Evolutionary conservation across 1,284 basidiomycete species (phyloP).

Genomic region (Sanguinoderma infundibulare): DNA sequence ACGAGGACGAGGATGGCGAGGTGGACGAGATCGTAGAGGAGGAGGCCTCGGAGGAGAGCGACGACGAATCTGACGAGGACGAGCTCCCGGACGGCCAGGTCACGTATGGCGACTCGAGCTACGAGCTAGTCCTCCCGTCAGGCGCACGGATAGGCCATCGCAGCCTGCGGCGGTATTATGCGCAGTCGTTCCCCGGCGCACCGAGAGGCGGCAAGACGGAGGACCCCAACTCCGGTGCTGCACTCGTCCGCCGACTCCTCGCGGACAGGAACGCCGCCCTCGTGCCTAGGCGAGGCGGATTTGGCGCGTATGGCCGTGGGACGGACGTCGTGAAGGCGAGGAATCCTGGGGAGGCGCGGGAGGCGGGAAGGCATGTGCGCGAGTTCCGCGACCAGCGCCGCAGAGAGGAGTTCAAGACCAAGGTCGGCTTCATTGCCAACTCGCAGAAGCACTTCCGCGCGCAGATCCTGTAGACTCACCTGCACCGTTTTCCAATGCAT

Average conservation of each 20-base stretch:
- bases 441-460: slow-evolving; percentile 87
- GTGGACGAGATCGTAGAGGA: slow-evolving; percentile 58
- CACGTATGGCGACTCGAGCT: slow-evolving; percentile 75
- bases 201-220: slow-evolving; percentile 44
- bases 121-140: slow-evolving; percentile 94
- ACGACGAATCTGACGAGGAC: slow-evolving; percentile 42
- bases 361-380: slow-evolving; percentile 88
- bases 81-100: slow-evolving; percentile 58
- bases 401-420: slow-evolving; percentile 86
- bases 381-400: slow-evolving; percentile 85
- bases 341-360: slow-evolving; percentile 92
- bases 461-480: slow-evolving; percentile 39
- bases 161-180: slow-evolving; percentile 86
- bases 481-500: slow-evolving; percentile 13
- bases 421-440: slow-evolving; percentile 80
- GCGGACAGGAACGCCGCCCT: slow-evolving; percentile 83
- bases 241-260: slow-evolving; percentile 74
- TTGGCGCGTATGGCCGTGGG: slow-evolving; percentile 83
- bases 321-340: slow-evolving; percentile 88
- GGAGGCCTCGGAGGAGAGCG: slow-evolving; percentile 37
- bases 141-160: slow-evolving; percentile 94
- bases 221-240: slow-evolving; percentile 73
- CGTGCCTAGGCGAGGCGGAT: slow-evolving; percentile 85
- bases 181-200: slow-evolving; percentile 70
- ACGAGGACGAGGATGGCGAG: slow-evolving; percentile 49